These are phyloP conservation scores for Xylaria sp. DNA, from an alignment of 2,329 filamentous ascomycete genomes.

Conservation along the genomic window DNA sequence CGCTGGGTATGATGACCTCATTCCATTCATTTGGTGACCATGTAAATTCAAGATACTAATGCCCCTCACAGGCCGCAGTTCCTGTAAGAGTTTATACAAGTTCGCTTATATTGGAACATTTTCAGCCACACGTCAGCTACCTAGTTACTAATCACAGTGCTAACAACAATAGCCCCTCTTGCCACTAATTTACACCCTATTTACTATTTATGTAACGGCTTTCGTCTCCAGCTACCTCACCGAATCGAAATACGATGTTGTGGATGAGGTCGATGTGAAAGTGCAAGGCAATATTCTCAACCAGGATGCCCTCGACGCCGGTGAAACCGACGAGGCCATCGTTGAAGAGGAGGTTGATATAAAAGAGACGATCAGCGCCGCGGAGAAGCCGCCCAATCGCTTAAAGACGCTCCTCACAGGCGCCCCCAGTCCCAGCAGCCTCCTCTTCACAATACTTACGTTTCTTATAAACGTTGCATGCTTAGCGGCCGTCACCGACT, in stretches of 20 bases:
- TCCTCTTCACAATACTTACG: slow-evolving; percentile 72
- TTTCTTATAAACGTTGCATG: slow-evolving; percentile 78
- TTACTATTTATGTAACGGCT: slow-evolving; percentile 73
- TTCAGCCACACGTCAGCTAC: slow-evolving; percentile 23
- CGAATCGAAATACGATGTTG: slow-evolving; percentile 66
- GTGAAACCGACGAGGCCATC: slow-evolving; percentile 49
- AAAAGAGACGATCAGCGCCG: slow-evolving; percentile 70
- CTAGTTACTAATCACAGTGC: slow-evolving; percentile 38
- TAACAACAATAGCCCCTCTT: slow-evolving; percentile 42
- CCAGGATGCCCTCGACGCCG: slow-evolving; percentile 52
- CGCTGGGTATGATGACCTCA: slow-evolving; percentile 65
- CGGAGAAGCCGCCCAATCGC: slow-evolving; percentile 66
- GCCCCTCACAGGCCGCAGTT: slow-evolving; percentile 44
- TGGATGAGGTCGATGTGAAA: slow-evolving; percentile 69
- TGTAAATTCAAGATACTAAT: slow-evolving; percentile 38
- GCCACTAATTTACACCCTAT: slow-evolving; percentile 66
- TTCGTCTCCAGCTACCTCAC: slow-evolving; percentile 70
- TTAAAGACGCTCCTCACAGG: slow-evolving; percentile 79
- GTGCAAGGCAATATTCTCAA: slow-evolving; percentile 61
- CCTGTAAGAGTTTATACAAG: slow-evolving; percentile 46
- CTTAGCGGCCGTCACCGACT: slow-evolving; percentile 77
- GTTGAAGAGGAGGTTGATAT: slow-evolving; percentile 67
- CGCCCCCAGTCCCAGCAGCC: slow-evolving; percentile 76
- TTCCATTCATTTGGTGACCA: neutral
- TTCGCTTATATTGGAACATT: neutral